A percentile compares a stretch with the other conserved stretches of the same genome.
Conservation (phyloP, 768 basidiomycete species). For the Trichaptum fuscoviolaceum region DNA sequence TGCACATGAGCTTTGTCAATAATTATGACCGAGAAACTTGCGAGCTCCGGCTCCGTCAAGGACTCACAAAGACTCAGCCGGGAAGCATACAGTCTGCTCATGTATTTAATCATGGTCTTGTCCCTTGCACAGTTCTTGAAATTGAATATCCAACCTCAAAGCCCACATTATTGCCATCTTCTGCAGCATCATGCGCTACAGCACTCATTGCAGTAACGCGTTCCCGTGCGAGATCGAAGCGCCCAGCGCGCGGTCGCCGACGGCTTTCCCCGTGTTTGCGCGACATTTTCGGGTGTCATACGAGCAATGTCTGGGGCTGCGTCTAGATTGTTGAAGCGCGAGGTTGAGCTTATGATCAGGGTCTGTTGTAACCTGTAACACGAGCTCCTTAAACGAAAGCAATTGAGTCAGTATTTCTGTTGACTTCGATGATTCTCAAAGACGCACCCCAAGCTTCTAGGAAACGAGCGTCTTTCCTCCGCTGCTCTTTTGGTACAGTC, state of each 20-base stretch:
- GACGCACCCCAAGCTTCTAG: constrained; percentile 77
- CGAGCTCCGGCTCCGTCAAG: too few relatives aligned
- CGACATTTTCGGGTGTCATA: constrained; percentile 61
- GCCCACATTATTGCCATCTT: too few relatives aligned
- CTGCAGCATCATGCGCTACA: too few relatives aligned
- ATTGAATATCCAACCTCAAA: too few relatives aligned
- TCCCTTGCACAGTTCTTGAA: too few relatives aligned
- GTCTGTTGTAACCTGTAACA: too few relatives aligned
- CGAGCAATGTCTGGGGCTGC: constrained; percentile 76
- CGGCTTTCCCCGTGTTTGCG: constrained; percentile 82
- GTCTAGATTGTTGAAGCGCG: constrained; percentile 88
- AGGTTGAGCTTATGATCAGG: constrained; percentile 94
- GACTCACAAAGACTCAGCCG: too few relatives aligned
- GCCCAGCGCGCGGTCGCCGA: constrained; percentile 94
- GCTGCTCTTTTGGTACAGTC: constrained; percentile 87
- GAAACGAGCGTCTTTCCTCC: constrained; percentile 93
- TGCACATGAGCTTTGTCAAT: too few relatives aligned
- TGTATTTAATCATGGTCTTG: too few relatives aligned
- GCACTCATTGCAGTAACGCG: too few relatives aligned
- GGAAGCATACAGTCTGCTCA: too few relatives aligned
- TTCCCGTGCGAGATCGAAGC: constrained; percentile 88
- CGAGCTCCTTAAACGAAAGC: constrained; percentile 67
- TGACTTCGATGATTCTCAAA: not conserved
- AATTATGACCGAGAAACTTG: too few relatives aligned
- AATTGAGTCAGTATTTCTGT: not conserved